Percentiles rank a stretch among this genome's conserved stretches.
phyloP scores from a whole-genome alignment of 495 filamentous ascomycete genomes.

The Glarea lozoyensis region DNA sequence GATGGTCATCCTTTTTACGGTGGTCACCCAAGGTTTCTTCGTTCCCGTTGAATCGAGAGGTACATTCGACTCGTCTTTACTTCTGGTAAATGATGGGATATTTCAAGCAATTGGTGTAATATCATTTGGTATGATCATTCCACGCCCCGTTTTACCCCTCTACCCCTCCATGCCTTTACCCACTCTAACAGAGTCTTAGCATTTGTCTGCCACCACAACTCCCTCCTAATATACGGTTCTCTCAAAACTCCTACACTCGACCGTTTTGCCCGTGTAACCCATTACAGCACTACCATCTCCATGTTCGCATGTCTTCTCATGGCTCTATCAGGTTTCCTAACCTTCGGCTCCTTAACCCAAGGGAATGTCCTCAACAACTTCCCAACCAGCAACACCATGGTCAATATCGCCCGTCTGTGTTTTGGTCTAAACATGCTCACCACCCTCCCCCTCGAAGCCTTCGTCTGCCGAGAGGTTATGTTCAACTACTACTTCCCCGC shows the following conservation, averaged over 20 bases:
- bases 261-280: slow-evolving; percentile 84
- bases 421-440: slow-evolving; percentile 99
- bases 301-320: slow-evolving; percentile 82
- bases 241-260: slow-evolving; percentile 89
- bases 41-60: slow-evolving; percentile 64
- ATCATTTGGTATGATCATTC: slow-evolving; percentile 65
- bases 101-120: slow-evolving; percentile 97
- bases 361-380: slow-evolving; percentile 99
- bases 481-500: slow-evolving; percentile 81
- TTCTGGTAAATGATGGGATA: slow-evolving; percentile 74
- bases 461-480: slow-evolving; percentile 96
- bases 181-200: slow-evolving; percentile 39
- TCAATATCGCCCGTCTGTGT: slow-evolving; percentile 89
- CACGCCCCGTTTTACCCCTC: neutral
- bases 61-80: slow-evolving; percentile 49
- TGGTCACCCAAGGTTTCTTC: slow-evolving; percentile 75
- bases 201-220: slow-evolving; percentile 94
- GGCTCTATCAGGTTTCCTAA: slow-evolving; percentile 84
- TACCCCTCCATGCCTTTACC: slow-evolving; percentile 1
- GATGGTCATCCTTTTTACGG: slow-evolving; percentile 76
- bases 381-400: slow-evolving; percentile 75
- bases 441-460: slow-evolving; percentile 89
- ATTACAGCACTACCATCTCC: slow-evolving; percentile 81
- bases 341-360: slow-evolving; percentile 81
- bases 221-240: slow-evolving; percentile 93